Conservation (phyloP, 2,329 filamentous ascomycete genomes). For the Fusarium paranaense region DNA sequence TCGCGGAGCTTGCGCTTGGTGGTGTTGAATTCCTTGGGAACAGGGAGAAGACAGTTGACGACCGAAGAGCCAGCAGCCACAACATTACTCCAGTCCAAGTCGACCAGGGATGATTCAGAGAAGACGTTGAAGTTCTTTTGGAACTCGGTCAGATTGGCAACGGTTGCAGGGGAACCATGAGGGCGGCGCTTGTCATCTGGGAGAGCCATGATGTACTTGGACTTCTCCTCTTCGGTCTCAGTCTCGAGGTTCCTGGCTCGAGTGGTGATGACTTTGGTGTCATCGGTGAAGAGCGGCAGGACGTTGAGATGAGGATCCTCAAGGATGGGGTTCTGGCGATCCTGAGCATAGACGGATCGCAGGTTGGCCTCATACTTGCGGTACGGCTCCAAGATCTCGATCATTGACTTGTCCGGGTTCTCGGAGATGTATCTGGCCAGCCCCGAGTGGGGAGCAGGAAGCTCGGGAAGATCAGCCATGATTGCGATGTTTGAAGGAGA, state of each 20-base stretch:
- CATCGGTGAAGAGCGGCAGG: conserved; percentile 72
- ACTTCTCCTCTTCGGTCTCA: conserved; percentile 71
- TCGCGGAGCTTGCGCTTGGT: conserved; percentile 73
- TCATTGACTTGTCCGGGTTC: conserved; percentile 64
- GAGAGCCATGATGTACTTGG: conserved; percentile 77
- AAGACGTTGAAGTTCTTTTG: conserved; percentile 85
- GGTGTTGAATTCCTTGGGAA: conserved; percentile 69
- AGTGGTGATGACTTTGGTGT: conserved; percentile 68
- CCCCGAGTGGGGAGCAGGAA: conserved; percentile 60
- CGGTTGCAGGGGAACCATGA: conserved; percentile 74
- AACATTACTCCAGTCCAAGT: conserved; percentile 85
- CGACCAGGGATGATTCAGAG: conserved; percentile 79
- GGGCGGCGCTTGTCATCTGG: conserved; percentile 69
- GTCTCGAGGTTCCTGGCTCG: conserved; percentile 68
- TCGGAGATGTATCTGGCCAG: conserved; percentile 66
- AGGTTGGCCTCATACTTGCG: conserved; percentile 75
- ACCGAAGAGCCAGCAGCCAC: conserved; percentile 85
- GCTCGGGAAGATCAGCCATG: conserved; percentile 53
- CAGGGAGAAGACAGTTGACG: conserved; percentile 80
- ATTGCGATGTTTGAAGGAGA: conserved; percentile 33
- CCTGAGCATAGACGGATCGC: conserved; percentile 76
- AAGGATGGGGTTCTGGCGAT: conserved; percentile 69
- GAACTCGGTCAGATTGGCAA: conserved; percentile 76
- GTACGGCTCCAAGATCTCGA: conserved; percentile 72
- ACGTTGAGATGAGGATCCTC: conserved; percentile 71